Evolutionary conservation across 345 rosid genomes (phyloP).

Genomic region (Salix udensis): DNA sequence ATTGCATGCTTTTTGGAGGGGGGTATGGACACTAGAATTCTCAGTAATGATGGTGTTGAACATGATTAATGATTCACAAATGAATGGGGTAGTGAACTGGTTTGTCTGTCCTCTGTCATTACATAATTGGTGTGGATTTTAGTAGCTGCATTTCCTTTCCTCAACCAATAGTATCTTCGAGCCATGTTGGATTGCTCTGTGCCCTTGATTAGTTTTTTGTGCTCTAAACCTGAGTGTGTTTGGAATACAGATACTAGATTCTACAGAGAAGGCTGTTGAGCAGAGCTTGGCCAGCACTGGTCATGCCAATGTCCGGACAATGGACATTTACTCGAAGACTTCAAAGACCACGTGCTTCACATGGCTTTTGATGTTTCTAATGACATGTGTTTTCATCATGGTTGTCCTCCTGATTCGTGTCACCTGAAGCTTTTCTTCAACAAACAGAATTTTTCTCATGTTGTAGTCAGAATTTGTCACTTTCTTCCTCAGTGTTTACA

Average conservation of each 20-base stretch:
- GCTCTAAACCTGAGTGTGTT: background rate
- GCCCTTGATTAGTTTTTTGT: no score
- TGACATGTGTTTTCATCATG: slow-evolving; percentile 76
- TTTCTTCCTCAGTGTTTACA: no score
- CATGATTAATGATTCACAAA: background rate
- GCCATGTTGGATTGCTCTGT: no score
- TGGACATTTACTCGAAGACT: slow-evolving; percentile 51
- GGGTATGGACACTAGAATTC: background rate
- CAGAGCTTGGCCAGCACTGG: slow-evolving; percentile 86
- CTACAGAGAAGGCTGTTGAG: slow-evolving; percentile 79
- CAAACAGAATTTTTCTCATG: no score
- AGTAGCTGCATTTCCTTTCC: background rate
- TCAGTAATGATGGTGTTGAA: background rate
- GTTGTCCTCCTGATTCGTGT: slow-evolving; percentile 78
- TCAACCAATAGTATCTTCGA: background rate
- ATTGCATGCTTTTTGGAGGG: background rate
- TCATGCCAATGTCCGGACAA: slow-evolving; percentile 62
- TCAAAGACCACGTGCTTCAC: slow-evolving; percentile 86
- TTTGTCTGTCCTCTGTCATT: background rate
- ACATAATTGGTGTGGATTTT: background rate
- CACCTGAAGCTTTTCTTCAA: slow-evolving; percentile 34
- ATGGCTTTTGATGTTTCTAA: slow-evolving; percentile 66
- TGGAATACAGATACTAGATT: slow-evolving; percentile 68
- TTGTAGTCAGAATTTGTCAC: no score
- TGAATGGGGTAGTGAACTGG: background rate